phyloP scores from a whole-genome alignment of 1,284 basidiomycete species.

The Pterula multifida region DNA sequence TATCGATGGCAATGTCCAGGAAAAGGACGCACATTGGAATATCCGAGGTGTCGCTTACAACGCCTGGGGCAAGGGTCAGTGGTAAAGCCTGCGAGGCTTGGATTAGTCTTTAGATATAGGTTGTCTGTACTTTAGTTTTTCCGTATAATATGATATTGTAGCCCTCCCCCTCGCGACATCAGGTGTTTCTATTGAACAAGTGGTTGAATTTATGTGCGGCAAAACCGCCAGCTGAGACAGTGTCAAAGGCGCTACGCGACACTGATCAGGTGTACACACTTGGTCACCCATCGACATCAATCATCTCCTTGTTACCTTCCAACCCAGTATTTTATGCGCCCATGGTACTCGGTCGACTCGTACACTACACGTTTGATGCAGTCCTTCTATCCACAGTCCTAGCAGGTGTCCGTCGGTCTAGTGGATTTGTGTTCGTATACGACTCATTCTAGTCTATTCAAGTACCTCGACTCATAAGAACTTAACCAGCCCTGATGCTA shows the following conservation, averaged over 20 bases:
- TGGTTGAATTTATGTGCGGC: too few relatives aligned
- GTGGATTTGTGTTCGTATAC: slow-evolving; percentile 72
- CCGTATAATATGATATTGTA: too few relatives aligned
- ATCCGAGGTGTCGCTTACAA: slow-evolving; percentile 46
- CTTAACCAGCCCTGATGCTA: slow-evolving; percentile 49
- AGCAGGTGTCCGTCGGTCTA: slow-evolving; percentile 86
- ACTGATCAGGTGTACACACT: too few relatives aligned
- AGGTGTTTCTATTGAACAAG: slow-evolving; percentile 2
- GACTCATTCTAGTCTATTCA: slow-evolving; percentile 4
- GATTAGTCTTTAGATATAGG: too few relatives aligned
- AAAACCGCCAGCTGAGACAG: too few relatives aligned
- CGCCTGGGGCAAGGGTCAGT: slow-evolving; percentile 25
- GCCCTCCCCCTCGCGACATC: too few relatives aligned
- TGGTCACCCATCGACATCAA: too few relatives aligned
- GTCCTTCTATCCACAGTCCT: slow-evolving; percentile 81
- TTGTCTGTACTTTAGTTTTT: too few relatives aligned
- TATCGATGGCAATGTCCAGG: slow-evolving; percentile 29
- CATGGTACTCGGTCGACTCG: slow-evolving; percentile 72
- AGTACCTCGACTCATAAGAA: background rate
- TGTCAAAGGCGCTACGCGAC: too few relatives aligned
- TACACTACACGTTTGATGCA: slow-evolving; percentile 81
- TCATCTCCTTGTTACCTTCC: too few relatives aligned
- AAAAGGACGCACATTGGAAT: slow-evolving; percentile 39
- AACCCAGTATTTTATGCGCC: too few relatives aligned
- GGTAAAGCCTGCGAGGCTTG: too few relatives aligned